Percentiles rank a stretch among this genome's conserved stretches.
Evolutionary conservation across 2,329 filamentous ascomycete species (phyloP).

Genomic region (Colletotrichum sp.): DNA sequence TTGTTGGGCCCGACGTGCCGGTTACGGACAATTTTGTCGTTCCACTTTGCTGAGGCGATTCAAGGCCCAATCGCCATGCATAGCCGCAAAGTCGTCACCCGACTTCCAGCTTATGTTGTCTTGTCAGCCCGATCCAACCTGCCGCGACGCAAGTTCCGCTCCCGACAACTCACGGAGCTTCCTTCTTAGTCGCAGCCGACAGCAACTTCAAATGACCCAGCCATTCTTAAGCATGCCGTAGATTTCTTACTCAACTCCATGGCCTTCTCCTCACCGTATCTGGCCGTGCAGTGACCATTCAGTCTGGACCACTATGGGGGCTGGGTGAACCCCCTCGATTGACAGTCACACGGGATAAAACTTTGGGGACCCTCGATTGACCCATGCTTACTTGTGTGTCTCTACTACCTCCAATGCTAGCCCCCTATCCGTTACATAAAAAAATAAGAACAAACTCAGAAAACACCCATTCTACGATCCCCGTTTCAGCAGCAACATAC

Average conservation of each 20-base stretch:
- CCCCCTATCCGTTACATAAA: not conserved
- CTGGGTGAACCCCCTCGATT: not conserved
- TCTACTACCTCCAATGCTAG: not conserved
- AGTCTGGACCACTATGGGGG: not conserved
- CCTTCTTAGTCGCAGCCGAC: conserved; percentile 9
- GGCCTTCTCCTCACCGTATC: not conserved
- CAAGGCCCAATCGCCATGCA: not conserved
- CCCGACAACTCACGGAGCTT: conserved; percentile 9
- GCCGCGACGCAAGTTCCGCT: not conserved
- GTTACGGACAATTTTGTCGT: not conserved
- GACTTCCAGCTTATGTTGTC: not conserved
- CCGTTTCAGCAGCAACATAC: conserved; percentile 14
- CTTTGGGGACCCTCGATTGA: not conserved
- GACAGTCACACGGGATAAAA: not conserved
- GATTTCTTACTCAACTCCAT: not conserved
- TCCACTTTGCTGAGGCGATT: not conserved
- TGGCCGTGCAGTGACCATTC: not conserved
- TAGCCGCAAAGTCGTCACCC: not conserved
- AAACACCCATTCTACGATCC: conserved; percentile 10
- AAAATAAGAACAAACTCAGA: not conserved
- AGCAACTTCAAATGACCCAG: not conserved
- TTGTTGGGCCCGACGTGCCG: not conserved
- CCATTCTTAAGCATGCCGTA: not conserved
- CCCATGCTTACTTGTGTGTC: not conserved
- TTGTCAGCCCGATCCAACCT: not conserved